Base-by-base conservation (phyloP, 805 yeast species). In the Cyberlindnera maclurae region DNA sequence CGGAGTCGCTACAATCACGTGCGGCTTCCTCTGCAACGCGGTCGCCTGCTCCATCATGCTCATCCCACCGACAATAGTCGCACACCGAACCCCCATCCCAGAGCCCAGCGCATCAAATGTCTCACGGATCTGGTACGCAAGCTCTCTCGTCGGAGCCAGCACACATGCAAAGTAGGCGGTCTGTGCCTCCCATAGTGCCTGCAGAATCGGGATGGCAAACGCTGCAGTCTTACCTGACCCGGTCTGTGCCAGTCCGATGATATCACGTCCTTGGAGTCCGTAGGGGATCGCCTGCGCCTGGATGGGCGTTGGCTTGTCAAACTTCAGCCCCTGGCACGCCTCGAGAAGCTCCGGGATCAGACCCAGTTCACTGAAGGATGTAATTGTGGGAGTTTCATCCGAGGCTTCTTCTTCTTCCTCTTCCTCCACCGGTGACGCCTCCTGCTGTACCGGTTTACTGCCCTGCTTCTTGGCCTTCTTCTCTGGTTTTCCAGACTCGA, bases 211-310 rank as follows among this genome's bases (percentile, higher is more conserved):
- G 37, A 93, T 77, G 8, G 97, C 97, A 69, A 93, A 93, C 0
- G 98, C 98, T 0, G 97, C 98, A 0, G 98, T 93, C 62, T 90
- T 90, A 47, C 98, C 98, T 4, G 96, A 86, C 33, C 98, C 98
- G 0, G 98, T 90, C 56, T 90, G 96, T 0, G 98, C 98, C 45
- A 90, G 71, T 12, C 98, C 98, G 55, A 90, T 88, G 34, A 90
- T 81, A 63, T 90, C 98, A 47, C 87, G 77, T 4, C 96, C 96
- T 49, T 82, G 77, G 15, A 93, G 63, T 3, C 96, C 96, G 48
- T 83, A 82, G 1, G 97, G 97, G 45, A 90, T 83, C 11, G 96
- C 75, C 60, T 86, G 87, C 7, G 81, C 74, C 64, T 90, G 98
- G 59, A 90, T 93, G 10, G 97, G 96, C 0, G 97, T 89, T 31